These are phyloP conservation scores for Isabelozyma pseudorhagii DNA, from an alignment of 805 yeast species.

Conservation along the genomic window DNA sequence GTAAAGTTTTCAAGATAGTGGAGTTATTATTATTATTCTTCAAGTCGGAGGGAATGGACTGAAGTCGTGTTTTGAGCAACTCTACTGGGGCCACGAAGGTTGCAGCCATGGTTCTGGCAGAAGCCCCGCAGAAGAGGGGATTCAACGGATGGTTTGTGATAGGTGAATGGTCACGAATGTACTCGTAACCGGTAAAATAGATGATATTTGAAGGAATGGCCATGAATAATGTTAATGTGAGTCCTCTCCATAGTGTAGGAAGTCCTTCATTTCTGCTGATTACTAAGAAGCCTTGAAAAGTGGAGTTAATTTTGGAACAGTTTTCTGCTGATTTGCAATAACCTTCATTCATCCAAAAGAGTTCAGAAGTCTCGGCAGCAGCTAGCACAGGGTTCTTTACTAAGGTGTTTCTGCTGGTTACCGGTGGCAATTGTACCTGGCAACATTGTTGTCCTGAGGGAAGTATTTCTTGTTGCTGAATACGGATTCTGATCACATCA, in stretches of 20 bases:
- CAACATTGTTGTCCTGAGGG: constrained; percentile 28
- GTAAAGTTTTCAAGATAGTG: constrained; percentile 41
- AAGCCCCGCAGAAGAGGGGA: constrained; percentile 81
- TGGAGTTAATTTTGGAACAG: constrained; percentile 59
- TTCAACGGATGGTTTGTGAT: constrained; percentile 49
- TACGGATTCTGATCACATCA: constrained; percentile 73
- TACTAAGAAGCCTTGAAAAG: constrained; percentile 66
- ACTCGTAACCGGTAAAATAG: constrained; percentile 91
- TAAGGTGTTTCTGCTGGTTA: constrained; percentile 7
- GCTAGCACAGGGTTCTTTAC: constrained; percentile 26
- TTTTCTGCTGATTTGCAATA: constrained; percentile 33
- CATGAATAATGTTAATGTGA: constrained; percentile 79
- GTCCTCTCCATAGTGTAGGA: constrained; percentile 82
- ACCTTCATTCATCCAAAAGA: constrained; percentile 32
- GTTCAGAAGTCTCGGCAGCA: constrained; percentile 21
- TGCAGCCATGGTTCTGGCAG: constrained; percentile 82
- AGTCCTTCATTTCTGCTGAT: constrained; percentile 75
- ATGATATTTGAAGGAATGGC: constrained; percentile 91
- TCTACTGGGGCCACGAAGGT: constrained; percentile 86
- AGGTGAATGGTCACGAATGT: constrained; percentile 68
- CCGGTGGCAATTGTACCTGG: constrained; percentile 9
- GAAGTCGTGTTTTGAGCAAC: constrained; percentile 81
- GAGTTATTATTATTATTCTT: constrained; percentile 10
- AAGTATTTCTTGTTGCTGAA: constrained; percentile 73
- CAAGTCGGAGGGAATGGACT: constrained; percentile 69